Evolutionary conservation across 2,329 filamentous ascomycete genomes (phyloP), one percentile per base, ranked within the genome.

Genomic region (Immersiporthe knoxdaviesiana): DNA sequence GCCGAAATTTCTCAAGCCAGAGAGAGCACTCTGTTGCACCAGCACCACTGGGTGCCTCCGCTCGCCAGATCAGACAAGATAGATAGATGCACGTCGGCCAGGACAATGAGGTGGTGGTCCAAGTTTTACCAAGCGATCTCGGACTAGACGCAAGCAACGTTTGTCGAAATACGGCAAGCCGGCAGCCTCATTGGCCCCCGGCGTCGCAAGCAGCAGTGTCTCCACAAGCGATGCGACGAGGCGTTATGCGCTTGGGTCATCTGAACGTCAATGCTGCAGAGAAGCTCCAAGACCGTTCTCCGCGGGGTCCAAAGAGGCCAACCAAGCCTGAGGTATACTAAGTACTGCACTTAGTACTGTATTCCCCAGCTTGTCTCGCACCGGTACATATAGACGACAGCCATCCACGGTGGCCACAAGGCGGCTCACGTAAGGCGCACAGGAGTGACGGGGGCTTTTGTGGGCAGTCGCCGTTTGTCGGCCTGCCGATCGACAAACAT

Each of bases 181-280:
- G 61, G 61, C 27, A 47, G 41, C 56, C 56, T 37, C 32, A 37
- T 37, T 1, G 11, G 37, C 35, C 30, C 44, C 44, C n/a, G 44
- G 35, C 18, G 24, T 44, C 50, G 61, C 41, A 63, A 52, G 37
- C 54, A 66, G 65, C 32, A 27, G 16, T 24, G 61, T 30, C 52
- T 32, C 61, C 66, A 68, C 66, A 64, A 30, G 18, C 27, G 18
- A 60, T 52, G 44, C 27, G 44, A 63, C 50, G 37, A 39, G 47
- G 59, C 64, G 12, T 58, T 41, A 27, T 37, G 37, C 37, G 32
- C 32, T 50, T 58, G 21, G 37, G 35, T 63, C 61, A 64, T 54
- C 24, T 63, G 32, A n/a, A 24, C 32, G 44, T 63, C 30, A 39
- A 24, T 24, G n/a, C 18, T 32, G 11, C 24, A 35, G 14, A 30